Evolutionary conservation across 1,284 basidiomycete species (phyloP), one percentile per base, ranked within the genome.

Genomic region (Macrocystidia cucumis): DNA sequence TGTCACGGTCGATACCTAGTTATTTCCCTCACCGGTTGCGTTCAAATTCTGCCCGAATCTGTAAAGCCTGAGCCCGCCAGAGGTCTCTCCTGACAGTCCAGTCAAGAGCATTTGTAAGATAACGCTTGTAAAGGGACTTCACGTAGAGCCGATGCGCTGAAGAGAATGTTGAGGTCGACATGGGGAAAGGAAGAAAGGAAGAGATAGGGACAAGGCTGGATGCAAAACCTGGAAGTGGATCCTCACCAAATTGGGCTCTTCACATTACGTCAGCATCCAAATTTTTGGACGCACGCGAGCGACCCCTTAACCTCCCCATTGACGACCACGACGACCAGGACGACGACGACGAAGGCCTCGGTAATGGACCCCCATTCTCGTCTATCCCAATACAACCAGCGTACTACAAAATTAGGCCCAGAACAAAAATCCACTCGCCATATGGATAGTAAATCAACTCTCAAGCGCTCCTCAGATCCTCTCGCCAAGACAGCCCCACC

Each of bases 21-120:
- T 19, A 14, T n/a, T n/a, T 29, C 12, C 48, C 81, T 46, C 56
- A 91, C 90, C 88, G 75, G 69, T 96, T 90, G 46, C 72, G 65
- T 65, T 97, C 92, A 57, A 97, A 97, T 58, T 91, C 81, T 44
- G 91, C 91, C 42, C 92, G 69, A 49, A 96, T 90, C 57, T 82
- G 67, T 47, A 91, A 63, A 4, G 91, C 91, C 52, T 83, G 72
- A 45, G 72, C 72, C 44, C 92, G 74, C 90, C 90, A 96, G 4
- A 90, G 52, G 52, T 91, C 86, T 44, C 91, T 69, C 40, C 83
- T 71, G 48, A 95, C 72, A 39, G 78, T 78, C 92, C 92, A 97
- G 63, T 97, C 81, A 39, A 92, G 67, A 40, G 85, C 73, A 58
- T 95, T 91, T 49, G 72, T 83, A 41, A 96, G 73, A 54, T 78